Percentiles rank a stretch among this genome's conserved stretches.
These are phyloP conservation scores for Podospora appendiculata DNA, from an alignment of 495 filamentous ascomycete genomes.

Conservation along the genomic window DNA sequence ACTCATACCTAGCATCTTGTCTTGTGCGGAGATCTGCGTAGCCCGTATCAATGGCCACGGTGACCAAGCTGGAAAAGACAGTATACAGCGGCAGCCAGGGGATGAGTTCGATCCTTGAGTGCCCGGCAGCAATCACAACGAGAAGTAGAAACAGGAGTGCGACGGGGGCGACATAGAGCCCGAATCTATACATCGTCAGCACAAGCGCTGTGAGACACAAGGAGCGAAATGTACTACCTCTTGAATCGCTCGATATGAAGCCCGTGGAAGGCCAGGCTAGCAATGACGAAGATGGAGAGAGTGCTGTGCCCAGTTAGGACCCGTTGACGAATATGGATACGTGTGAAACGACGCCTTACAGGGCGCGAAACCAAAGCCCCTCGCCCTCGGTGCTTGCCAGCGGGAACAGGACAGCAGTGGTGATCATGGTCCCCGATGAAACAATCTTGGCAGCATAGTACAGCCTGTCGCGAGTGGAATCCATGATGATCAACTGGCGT, in stretches of 20 bases:
- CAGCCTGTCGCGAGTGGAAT: background rate
- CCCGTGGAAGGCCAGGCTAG: slow-evolving; percentile 11
- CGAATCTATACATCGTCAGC: slow-evolving; percentile 8
- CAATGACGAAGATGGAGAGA: slow-evolving; percentile 18
- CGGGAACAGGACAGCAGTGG: slow-evolving; percentile 23
- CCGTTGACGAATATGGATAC: background rate
- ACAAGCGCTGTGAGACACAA: background rate
- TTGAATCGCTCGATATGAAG: slow-evolving; percentile 13
- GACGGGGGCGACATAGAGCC: slow-evolving; percentile 9
- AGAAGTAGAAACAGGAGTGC: slow-evolving; percentile 12
- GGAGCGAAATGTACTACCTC: background rate
- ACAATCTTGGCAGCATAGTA: slow-evolving; percentile 15
- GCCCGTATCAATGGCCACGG: slow-evolving; percentile 9
- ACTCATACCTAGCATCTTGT: background rate
- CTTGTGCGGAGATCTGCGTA: background rate
- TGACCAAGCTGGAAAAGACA: slow-evolving; percentile 9
- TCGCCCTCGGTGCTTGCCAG: slow-evolving; percentile 14
- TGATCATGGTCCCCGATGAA: slow-evolving; percentile 26
- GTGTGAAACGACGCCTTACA: slow-evolving; percentile 17
- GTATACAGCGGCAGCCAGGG: slow-evolving; percentile 20
- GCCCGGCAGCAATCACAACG: slow-evolving; percentile 7
- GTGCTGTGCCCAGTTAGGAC: slow-evolving; percentile 12
- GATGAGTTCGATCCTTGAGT: slow-evolving; percentile 10
- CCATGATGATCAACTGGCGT: slow-evolving; percentile 5
- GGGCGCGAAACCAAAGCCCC: slow-evolving; percentile 14